A percentile compares a stretch with the other conserved stretches of the same genome.
phyloP scores from a whole-genome alignment of 306 rosid species.

The Gastrolobium villosum region DNA sequence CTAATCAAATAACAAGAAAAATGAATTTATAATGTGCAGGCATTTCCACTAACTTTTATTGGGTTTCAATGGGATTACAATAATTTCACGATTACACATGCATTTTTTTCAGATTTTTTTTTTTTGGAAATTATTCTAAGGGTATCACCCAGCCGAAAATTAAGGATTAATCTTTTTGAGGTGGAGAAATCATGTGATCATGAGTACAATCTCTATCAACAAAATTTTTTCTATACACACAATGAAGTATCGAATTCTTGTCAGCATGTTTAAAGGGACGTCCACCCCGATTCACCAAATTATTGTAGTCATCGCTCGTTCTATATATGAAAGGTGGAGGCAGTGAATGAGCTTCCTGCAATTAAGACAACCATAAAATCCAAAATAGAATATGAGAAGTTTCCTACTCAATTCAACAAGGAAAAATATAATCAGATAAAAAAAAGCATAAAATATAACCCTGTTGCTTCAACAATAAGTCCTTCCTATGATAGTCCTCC shows the following conservation, averaged over 20 bases:
- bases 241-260: too few relatives aligned
- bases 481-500: constrained; percentile 18
- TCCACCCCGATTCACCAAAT: constrained; percentile 39
- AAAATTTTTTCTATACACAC: too few relatives aligned
- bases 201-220: too few relatives aligned
- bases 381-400: background rate
- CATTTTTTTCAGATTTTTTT: background rate
- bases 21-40: background rate
- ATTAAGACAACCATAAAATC: constrained; percentile 15
- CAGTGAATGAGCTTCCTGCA: background rate
- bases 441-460: background rate
- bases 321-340: background rate
- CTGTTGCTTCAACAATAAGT: background rate
- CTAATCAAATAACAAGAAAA: background rate
- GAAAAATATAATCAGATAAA: background rate
- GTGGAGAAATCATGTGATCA: too few relatives aligned
- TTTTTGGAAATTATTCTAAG: too few relatives aligned
- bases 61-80: background rate
- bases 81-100: background rate
- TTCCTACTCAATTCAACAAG: background rate
- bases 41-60: background rate
- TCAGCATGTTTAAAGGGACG: background rate
- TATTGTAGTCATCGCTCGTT: constrained; percentile 43
- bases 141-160: too few relatives aligned
- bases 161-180: too few relatives aligned